Percentiles rank a stretch among this genome's conserved stretches.
Evolutionary conservation across 352 stramenopile genomes (phyloP).

Genomic region (Halophytophthora polymorphica): DNA sequence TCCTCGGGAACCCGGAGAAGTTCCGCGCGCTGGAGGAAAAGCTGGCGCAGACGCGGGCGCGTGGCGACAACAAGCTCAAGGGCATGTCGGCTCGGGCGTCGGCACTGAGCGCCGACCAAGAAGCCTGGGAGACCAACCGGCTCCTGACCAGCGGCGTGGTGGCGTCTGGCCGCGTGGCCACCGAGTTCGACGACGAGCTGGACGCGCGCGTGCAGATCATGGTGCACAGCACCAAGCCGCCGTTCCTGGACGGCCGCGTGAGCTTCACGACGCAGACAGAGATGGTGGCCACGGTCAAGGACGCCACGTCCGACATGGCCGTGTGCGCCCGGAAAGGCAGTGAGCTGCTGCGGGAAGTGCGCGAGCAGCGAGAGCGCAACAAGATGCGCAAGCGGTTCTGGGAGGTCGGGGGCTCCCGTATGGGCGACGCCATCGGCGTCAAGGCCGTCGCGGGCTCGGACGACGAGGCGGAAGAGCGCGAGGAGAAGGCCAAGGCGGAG

Average conservation of each 20-base stretch:
- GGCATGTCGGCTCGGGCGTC: constrained; percentile 90
- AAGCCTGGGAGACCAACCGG: constrained; percentile 98
- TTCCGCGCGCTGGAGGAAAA: constrained; percentile 90
- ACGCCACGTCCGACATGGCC: constrained; percentile 95
- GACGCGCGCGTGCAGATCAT: constrained; percentile 95
- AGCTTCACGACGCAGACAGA: constrained; percentile 94
- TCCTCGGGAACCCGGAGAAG: constrained; percentile 90
- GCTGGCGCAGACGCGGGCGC: constrained; percentile 74
- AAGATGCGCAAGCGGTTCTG: constrained; percentile 99
- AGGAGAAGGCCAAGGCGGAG: constrained; percentile 32
- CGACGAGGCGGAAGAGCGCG: constrained; percentile 54
- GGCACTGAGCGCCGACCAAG: constrained; percentile 95
- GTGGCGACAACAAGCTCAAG: constrained; percentile 86
- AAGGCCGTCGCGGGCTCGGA: constrained; percentile 56
- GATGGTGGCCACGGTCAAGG: constrained; percentile 94
- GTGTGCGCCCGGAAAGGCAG: constrained; percentile 93
- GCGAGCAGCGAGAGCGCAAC: constrained; percentile 72
- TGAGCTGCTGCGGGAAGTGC: constrained; percentile 72
- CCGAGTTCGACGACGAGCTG: constrained; percentile 92
- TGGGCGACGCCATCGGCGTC: constrained; percentile 96
- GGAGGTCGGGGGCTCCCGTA: constrained; percentile 96
- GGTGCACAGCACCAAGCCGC: constrained; percentile 97
- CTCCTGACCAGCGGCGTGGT: constrained; percentile 94
- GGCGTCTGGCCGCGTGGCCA: constrained; percentile 58
- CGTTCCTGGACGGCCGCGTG: constrained; percentile 94